Conservation (phyloP, 352 stramenopile species). For the Peronospora farinosa region DNA sequence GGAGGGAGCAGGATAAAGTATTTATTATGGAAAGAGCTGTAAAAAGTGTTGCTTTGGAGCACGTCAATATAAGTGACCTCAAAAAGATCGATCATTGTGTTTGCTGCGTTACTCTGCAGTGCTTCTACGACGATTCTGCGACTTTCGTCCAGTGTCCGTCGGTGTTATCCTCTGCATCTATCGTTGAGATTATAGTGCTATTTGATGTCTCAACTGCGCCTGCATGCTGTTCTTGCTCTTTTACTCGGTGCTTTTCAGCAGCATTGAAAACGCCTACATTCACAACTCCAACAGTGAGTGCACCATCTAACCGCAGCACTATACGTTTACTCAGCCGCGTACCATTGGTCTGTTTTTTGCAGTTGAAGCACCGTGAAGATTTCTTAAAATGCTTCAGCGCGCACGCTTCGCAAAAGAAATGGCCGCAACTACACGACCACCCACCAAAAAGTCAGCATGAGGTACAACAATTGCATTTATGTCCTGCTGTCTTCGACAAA, state of each 20-base stretch:
- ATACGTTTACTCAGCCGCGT: background rate
- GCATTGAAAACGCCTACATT: slow-evolving; percentile 82
- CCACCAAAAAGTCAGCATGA: background rate
- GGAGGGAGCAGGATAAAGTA: slow-evolving; percentile 11
- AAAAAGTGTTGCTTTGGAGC: slow-evolving; percentile 1
- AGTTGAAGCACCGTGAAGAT: slow-evolving; percentile 88
- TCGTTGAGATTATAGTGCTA: background rate
- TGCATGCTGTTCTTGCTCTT: slow-evolving; percentile 33
- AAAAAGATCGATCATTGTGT: background rate
- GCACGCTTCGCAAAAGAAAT: slow-evolving; percentile 96
- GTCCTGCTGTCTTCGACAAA: background rate
- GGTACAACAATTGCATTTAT: background rate
- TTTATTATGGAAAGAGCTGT: slow-evolving; percentile 25
- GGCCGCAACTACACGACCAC: slow-evolving; percentile 62
- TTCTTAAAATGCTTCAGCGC: slow-evolving; percentile 85
- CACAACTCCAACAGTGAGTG: background rate
- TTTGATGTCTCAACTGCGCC: slow-evolving; percentile 9
- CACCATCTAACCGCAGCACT: background rate
- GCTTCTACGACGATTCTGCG: background rate
- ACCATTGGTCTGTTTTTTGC: slow-evolving; percentile 91
- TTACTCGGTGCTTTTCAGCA: slow-evolving; percentile 67
- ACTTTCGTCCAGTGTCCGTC: slow-evolving; percentile 22
- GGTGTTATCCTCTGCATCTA: slow-evolving; percentile 1
- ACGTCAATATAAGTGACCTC: slow-evolving; percentile 1
- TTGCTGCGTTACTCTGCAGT: background rate